A percentile compares a stretch with the other conserved stretches of the same genome.
Evolutionary conservation across 2,329 filamentous ascomycete genomes (phyloP).

Genomic region (Penicillium fuscoglaucum): DNA sequence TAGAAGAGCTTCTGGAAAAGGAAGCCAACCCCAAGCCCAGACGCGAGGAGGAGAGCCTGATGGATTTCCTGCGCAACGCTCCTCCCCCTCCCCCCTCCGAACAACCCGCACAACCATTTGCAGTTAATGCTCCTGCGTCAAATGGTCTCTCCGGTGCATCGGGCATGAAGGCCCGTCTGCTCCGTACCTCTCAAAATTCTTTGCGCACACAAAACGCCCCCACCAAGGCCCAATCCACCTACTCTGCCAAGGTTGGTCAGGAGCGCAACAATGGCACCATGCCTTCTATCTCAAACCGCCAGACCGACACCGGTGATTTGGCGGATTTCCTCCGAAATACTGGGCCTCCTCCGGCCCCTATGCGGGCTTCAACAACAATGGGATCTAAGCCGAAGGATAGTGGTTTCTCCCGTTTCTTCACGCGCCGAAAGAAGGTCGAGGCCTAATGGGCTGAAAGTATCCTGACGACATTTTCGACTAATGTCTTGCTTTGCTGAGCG

Average conservation of each 20-base stretch:
- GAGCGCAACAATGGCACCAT: constrained; percentile 34
- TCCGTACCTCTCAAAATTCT: constrained; percentile 35
- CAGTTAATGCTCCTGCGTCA: constrained; percentile 21
- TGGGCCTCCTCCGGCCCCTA: constrained; percentile 56
- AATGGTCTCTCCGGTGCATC: constrained; percentile 21
- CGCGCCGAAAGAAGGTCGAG: constrained; percentile 34
- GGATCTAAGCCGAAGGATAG: constrained; percentile 28
- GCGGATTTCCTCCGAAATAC: constrained; percentile 72
- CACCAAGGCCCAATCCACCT: constrained; percentile 35
- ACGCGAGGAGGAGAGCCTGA: constrained; percentile 48
- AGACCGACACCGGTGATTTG: constrained; percentile 62
- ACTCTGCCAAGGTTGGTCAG: constrained; percentile 40
- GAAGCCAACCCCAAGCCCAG: constrained; percentile 30
- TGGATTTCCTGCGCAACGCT: constrained; percentile 51
- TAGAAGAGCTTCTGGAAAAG: constrained; percentile 34
- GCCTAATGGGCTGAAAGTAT: constrained; percentile 14
- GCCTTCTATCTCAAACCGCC: constrained; percentile 27
- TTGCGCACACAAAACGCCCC: constrained; percentile 37
- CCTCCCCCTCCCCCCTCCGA: constrained; percentile 44
- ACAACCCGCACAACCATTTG: constrained; percentile 34
- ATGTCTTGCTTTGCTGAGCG: constrained; percentile 27
- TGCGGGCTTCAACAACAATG: constrained; percentile 15
- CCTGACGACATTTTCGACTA: constrained; percentile 8
- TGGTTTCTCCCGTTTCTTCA: constrained; percentile 39
- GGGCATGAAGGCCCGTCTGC: constrained; percentile 39